Percentiles rank a stretch among this genome's conserved stretches.
These are phyloP conservation scores for Zoysia pacifica DNA, from an alignment of 176 grass and related monocot genomes.

Conservation along the genomic window DNA sequence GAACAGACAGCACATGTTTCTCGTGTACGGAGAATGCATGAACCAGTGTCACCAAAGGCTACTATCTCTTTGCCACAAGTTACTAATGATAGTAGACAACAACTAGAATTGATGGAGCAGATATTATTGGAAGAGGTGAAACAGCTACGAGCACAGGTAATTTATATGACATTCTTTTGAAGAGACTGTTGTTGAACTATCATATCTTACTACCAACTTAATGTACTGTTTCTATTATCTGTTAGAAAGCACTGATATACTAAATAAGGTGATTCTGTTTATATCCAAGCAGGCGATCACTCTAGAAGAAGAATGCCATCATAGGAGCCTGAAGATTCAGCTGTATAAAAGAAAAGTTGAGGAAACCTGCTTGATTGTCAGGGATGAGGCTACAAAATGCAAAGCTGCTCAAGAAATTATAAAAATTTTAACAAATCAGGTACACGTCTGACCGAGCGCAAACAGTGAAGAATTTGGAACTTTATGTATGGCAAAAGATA, in stretches of 20 bases:
- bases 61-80: constrained; percentile 22
- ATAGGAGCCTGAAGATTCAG: constrained; percentile 75
- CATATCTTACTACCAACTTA: neutral
- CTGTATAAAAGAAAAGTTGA: constrained; percentile 81
- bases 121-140: constrained; percentile 65
- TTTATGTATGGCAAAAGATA: neutral
- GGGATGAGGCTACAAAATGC: constrained; percentile 81
- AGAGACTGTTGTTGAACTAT: neutral
- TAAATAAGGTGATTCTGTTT: neutral
- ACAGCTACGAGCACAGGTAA: constrained; percentile 74
- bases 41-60: constrained; percentile 12
- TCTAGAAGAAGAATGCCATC: constrained; percentile 74
- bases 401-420: constrained; percentile 89
- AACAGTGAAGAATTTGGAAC: neutral
- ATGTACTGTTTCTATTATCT: neutral
- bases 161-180: neutral
- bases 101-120: constrained; percentile 60
- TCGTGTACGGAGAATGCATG: constrained; percentile 6
- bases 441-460: constrained; percentile 37
- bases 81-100: constrained; percentile 38
- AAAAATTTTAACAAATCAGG: constrained; percentile 85
- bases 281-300: constrained; percentile 56
- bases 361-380: constrained; percentile 71
- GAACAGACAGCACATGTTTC: constrained; percentile 21
- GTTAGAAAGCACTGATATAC: neutral